phyloP scores from a whole-genome alignment of 75 land plant genomes.

The Picea glauca region DNA sequence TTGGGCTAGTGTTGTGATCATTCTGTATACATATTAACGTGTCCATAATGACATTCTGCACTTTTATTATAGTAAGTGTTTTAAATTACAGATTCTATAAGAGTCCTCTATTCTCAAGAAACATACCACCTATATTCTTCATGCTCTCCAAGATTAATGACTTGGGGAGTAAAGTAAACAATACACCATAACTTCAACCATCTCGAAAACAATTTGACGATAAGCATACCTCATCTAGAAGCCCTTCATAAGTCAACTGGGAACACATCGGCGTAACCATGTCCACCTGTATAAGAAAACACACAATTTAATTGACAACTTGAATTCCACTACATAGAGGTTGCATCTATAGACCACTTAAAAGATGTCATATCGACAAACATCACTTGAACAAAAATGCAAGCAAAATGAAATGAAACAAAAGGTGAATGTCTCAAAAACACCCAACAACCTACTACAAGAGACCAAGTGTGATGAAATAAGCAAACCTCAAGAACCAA shows the following conservation, averaged over 20 bases:
- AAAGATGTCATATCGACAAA: neutral
- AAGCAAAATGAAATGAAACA: neutral
- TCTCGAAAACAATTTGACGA: neutral
- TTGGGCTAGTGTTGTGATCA: no score
- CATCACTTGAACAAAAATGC: neutral
- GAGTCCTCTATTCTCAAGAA: no score
- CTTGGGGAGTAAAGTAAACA: no score
- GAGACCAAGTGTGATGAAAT: no score
- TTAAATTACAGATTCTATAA: no score
- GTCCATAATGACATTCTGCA: no score
- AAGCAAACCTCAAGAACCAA: no score
- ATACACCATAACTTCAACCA: neutral
- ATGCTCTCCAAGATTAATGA: no score
- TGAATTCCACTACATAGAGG: neutral
- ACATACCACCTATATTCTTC: no score
- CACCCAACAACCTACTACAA: neutral
- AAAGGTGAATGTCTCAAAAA: neutral
- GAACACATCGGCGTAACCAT: conserved; percentile 98
- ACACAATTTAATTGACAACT: neutral
- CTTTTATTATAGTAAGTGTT: no score
- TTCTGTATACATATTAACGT: no score
- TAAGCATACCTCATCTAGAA: conserved; percentile 86
- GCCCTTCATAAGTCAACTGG: conserved; percentile 97
- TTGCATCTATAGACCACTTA: neutral
- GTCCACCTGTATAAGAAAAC: conserved; percentile 64